Evolutionary conservation across 2,329 filamentous ascomycete species (phyloP).

Genomic region (Didymella arachidicola): DNA sequence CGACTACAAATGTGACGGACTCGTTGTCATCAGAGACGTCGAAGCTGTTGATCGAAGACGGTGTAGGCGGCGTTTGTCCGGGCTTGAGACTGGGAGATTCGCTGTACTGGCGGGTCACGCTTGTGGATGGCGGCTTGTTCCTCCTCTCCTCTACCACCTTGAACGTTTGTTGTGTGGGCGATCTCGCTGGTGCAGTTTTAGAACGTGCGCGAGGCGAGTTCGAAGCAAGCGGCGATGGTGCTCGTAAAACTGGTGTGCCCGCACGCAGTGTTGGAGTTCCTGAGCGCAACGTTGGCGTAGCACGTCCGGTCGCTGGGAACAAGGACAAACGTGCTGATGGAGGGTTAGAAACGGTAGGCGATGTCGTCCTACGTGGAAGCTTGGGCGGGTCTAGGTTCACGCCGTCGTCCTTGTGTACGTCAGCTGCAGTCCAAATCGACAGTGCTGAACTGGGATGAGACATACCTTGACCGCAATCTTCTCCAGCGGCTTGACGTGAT

Average conservation of each 20-base stretch:
- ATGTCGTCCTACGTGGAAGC: slow-evolving; percentile 44
- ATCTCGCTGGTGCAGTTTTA: slow-evolving; percentile 41
- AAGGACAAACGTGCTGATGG: slow-evolving; percentile 43
- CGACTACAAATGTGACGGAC: slow-evolving; percentile 38
- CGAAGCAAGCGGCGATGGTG: slow-evolving; percentile 38
- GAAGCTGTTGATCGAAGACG: slow-evolving; percentile 39
- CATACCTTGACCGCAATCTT: slow-evolving; percentile 45
- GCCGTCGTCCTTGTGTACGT: slow-evolving; percentile 28
- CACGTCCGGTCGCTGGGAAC: slow-evolving; percentile 40
- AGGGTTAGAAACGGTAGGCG: slow-evolving; percentile 39
- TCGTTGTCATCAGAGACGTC: slow-evolving; percentile 42
- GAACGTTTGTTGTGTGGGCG: slow-evolving; percentile 39
- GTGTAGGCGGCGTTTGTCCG: slow-evolving; percentile 33
- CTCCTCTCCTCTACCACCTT: slow-evolving; percentile 14
- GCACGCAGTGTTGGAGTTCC: slow-evolving; percentile 19
- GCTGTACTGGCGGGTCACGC: slow-evolving; percentile 11
- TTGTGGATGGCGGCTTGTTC: slow-evolving; percentile 16
- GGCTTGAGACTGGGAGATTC: slow-evolving; percentile 25
- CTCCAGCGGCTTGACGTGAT: slow-evolving; percentile 46
- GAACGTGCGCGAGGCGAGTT: slow-evolving; percentile 35
- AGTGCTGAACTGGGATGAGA: slow-evolving; percentile 3
- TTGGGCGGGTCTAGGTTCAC: slow-evolving; percentile 28
- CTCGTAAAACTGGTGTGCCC: slow-evolving; percentile 24
- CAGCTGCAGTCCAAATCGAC: neutral
- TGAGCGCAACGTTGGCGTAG: slow-evolving; percentile 13